Evolutionary conservation across 106 monocot species (phyloP), one percentile per base, ranked within the genome.

Genomic region (Dendrobium catenatum): DNA sequence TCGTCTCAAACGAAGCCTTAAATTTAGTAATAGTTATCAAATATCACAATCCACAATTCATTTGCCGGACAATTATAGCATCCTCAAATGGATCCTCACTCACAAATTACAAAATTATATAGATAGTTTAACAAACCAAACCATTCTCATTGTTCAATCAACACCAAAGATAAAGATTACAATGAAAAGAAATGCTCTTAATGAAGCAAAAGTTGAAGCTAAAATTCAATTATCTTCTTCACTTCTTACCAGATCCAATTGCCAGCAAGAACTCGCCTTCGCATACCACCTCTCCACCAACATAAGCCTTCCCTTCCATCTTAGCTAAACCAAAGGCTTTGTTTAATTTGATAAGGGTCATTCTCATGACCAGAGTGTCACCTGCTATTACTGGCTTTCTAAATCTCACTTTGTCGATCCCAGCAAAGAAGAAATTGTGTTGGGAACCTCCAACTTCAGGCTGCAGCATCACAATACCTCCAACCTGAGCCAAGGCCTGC

Each of bases 291-390:
- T 98, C 94, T 56, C 91, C 89, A 1, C 91, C 93, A 6, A 98
- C 98, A 81, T 91, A 95, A 41, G 98, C 94, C 80, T 98, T 98
- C 29, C 97, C 94, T 80, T 91, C 93, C 94, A 95, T 98, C 81
- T 98, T 93, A 33, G 89, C 94, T 33, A 98, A 91, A 73, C 97
- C 97, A 73, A 89, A 95, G 61, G 92, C 91, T 79, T 91, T 97
- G 80, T 97, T 94, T 29, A 93, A 37, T 78, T 93, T 98, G 33
- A 88, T 42, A 6, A 98, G 80, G 5, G 90, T 95, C 97, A 98
- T 98, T 81, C 94, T 84, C 94, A 98, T 98, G 55, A 98, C 88
- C 31, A 98, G 68, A 17, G 97, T 98, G 87, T 94, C 97, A 19
- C 97, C 94, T 27, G 97, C 93, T 41, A 91, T 87, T 26, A 98